Percentiles rank a stretch among this genome's conserved stretches.
These are phyloP conservation scores for Chenopodium berlandieri DNA, from an alignment of 148 eudicot species.

Conservation along the genomic window DNA sequence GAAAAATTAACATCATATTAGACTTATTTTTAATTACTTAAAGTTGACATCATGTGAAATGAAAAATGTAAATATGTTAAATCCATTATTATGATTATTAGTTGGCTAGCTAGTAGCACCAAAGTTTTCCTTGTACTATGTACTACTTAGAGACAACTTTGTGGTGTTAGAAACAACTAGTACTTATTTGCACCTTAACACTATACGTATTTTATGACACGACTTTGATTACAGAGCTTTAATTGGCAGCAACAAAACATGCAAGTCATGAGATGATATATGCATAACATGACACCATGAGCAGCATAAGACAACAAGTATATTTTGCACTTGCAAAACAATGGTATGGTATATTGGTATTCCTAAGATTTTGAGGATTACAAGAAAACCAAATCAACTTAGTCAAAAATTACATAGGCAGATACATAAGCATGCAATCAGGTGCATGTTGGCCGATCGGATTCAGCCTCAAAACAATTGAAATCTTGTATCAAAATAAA, in stretches of 20 bases:
- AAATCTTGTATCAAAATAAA: conserved; percentile 10
- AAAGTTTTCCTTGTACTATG: not conserved
- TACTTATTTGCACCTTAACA: not conserved
- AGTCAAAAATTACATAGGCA: conserved; percentile 8
- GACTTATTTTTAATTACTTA: too few relatives aligned
- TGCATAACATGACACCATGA: not conserved
- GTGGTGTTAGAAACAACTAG: not conserved
- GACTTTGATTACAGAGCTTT: not conserved
- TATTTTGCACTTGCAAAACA: not conserved
- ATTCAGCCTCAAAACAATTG: not conserved
- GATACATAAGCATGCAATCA: not conserved
- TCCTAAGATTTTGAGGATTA: conserved; percentile 15
- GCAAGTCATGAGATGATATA: not conserved
- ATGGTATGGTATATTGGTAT: not conserved
- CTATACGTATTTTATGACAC: not conserved
- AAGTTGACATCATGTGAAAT: too few relatives aligned
- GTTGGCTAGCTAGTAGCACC: too few relatives aligned
- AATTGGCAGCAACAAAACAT: not conserved
- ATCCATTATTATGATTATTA: too few relatives aligned
- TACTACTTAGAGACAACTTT: not conserved
- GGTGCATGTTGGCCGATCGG: not conserved
- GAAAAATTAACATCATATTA: too few relatives aligned
- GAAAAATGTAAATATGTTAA: too few relatives aligned
- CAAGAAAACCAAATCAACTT: conserved; percentile 1
- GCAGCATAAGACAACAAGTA: not conserved